Evolutionary conservation across 1,284 basidiomycete genomes (phyloP), one percentile per base, ranked within the genome.

Genomic region (Gymnopus androsaceus): DNA sequence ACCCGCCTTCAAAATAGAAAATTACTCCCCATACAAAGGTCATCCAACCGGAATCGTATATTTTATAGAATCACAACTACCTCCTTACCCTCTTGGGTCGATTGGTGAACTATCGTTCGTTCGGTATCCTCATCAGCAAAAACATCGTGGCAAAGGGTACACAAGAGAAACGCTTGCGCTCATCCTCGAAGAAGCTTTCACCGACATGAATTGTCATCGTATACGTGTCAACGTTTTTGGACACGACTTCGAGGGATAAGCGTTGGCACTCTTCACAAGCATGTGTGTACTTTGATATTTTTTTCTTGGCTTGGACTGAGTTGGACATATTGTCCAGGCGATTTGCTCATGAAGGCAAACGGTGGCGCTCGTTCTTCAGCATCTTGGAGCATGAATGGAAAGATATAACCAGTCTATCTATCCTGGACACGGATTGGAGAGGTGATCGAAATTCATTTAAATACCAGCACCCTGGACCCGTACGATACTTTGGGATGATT

Each of bases 371-470:
- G 0, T 78, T 82, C 52, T 75, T 67, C 62, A 76, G 76, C 61
- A 72, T 71, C 17, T 63, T 73, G 48, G 72, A 73, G 15, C 61
- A 64, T 1, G 76, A 79, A 54, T 88, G 82, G 81, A 80, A 77
- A 58, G 83, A 87, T 61, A 78, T 82, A 21, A 81, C 79, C 2
- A 80, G 80, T 59, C 69, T 86, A 54, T 83, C 76, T 8, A 73
- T 88, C 59, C 67, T 88, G 55, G 84, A 81, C 54, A 85, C 81
- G 0, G 84, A 87, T 50, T 88, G 83, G 83, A n/a, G n/a, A n/a
- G n/a, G n/a, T n/a, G n/a, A n/a, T n/a, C n/a, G n/a, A n/a, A n/a
- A n/a, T n/a, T n/a, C n/a, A n/a, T n/a, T n/a, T n/a, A n/a, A n/a
- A n/a, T n/a, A n/a, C n/a, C n/a, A n/a, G n/a, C n/a, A n/a, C n/a